A percentile compares a stretch with the other conserved stretches of the same genome.
Conservation (phyloP, 1,139 yeast species). For the Candida labiduridarum region DNA sequence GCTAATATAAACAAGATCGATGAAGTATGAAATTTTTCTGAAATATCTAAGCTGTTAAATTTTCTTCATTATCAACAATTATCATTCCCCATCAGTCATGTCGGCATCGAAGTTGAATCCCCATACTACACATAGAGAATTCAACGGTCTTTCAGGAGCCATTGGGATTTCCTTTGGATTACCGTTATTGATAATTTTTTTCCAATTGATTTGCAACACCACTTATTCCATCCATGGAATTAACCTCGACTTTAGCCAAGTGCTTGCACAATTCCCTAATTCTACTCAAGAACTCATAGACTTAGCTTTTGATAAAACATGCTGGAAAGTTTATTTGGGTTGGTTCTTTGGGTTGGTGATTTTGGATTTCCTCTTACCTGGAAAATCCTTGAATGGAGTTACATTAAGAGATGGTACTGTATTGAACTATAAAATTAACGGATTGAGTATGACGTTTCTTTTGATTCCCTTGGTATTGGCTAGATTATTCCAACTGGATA, state of each 20-base stretch:
- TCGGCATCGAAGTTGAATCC: slow-evolving; percentile 59
- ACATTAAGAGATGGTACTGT: slow-evolving; percentile 72
- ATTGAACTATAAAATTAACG: slow-evolving; percentile 80
- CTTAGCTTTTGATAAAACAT: slow-evolving; percentile 38
- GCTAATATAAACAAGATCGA: neutral
- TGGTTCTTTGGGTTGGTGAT: slow-evolving; percentile 75
- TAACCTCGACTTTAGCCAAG: slow-evolving; percentile 38
- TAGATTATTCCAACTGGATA: slow-evolving; percentile 46
- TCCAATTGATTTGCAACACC: slow-evolving; percentile 62
- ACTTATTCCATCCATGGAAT: slow-evolving; percentile 55
- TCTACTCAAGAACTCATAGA: slow-evolving; percentile 26
- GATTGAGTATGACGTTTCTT: slow-evolving; percentile 55
- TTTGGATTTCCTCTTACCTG: slow-evolving; percentile 75
- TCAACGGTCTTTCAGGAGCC: slow-evolving; percentile 79
- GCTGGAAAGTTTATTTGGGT: slow-evolving; percentile 65
- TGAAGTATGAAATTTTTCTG: neutral
- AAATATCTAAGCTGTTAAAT: neutral
- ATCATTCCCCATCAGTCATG: neutral
- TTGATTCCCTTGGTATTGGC: slow-evolving; percentile 49
- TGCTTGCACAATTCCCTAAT: slow-evolving; percentile 31
- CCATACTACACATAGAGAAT: slow-evolving; percentile 67
- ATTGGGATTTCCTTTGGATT: slow-evolving; percentile 63
- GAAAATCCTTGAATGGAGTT: slow-evolving; percentile 66
- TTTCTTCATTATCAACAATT: neutral
- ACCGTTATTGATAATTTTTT: slow-evolving; percentile 60